Base-by-base conservation (phyloP, 768 basidiomycete genomes). In the Chlorophyllum brunneum region DNA sequence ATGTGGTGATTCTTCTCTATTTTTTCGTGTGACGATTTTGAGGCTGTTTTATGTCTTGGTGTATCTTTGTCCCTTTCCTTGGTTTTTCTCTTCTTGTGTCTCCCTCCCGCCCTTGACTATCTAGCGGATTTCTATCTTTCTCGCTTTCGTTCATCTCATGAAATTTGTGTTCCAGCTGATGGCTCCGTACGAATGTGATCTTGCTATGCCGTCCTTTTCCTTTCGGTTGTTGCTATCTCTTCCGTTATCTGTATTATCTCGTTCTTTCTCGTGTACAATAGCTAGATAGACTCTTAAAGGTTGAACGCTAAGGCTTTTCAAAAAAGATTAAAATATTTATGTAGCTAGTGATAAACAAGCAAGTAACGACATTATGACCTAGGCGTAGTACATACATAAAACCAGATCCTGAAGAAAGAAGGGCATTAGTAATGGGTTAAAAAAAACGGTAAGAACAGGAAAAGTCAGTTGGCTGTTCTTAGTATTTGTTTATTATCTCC, bases 391-490 rank as follows among this genome's bases (percentile, higher is more conserved):
- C 16, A 13, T 11, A 6, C 15, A 36, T 5, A 15, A 8, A 2
- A 15, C 16, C 9, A n/a, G 8, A 37, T 30, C 36, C 41, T 47
- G 18, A 40, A 31, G 41, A 41, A 34, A 22, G 30, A 30, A 20
- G 13, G 29, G 22, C 11, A 18, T 56, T 49, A 47, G 57, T 38
- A 48, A 34, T 41, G 18, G 15, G n/a, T 15, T 10, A 9, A 37
- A 18, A 27, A 15, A 23, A 11, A 27, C 20, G 8, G 54, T 20
- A 20, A 49, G 29, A 48, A 46, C 27, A 42, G 48, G 27, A 55
- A 63, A 51, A 53, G 65, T 81, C 79, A 80, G 78, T 68, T 81
- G 78, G 78, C 79, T 79, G 78, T 79, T 79, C 78, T 81, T 79
- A 79, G 79, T 79, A 69, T 75, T 76, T 62, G 23, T 65, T 61